Evolutionary conservation across 441 rosid species (phyloP).

Genomic region (Eugenia klotzschiana): DNA sequence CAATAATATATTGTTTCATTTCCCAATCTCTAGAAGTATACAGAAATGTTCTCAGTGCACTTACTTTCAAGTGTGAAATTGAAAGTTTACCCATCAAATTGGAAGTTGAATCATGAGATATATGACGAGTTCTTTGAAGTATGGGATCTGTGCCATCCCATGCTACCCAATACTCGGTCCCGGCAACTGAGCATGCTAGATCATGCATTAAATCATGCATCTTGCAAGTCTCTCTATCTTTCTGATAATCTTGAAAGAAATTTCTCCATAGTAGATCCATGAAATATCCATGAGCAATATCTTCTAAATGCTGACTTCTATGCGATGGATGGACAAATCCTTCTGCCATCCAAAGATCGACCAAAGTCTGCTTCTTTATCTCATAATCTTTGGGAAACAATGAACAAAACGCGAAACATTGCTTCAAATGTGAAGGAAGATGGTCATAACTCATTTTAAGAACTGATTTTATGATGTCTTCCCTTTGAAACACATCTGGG

Average conservation of each 20-base stretch:
- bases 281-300: neutral
- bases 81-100: fast-evolving
- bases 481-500: neutral
- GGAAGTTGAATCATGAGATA: fast-evolving
- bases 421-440: neutral
- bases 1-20: too few species aligned
- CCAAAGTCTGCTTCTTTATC: neutral
- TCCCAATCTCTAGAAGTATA: too few species aligned
- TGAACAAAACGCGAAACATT: fast-evolving
- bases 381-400: neutral
- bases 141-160: fast-evolving
- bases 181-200: neutral
- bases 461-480: fast-evolving
- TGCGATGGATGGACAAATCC: neutral
- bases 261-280: neutral
- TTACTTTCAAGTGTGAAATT: neutral
- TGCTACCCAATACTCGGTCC: neutral
- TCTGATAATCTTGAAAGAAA: neutral
- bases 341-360: neutral
- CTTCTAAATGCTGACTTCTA: neutral
- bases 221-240: fast-evolving
- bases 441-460: fast-evolving
- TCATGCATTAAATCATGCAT: neutral
- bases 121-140: neutral
- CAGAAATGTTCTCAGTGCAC: neutral